A percentile compares a stretch with the other conserved stretches of the same genome.
phyloP scores from a whole-genome alignment of 1,139 yeast species.

The Candida sojae region DNA sequence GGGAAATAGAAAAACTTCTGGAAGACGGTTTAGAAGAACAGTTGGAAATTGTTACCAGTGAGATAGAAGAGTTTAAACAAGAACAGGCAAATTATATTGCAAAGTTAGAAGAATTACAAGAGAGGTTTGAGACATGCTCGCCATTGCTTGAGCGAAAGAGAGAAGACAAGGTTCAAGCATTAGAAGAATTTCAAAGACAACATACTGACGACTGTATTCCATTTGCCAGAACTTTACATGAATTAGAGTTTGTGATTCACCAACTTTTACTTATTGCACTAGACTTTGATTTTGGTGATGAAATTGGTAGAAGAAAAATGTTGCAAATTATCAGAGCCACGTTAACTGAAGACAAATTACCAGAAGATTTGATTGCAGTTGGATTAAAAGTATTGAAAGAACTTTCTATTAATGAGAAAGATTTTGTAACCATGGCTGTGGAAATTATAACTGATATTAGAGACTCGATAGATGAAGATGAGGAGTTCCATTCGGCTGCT shows the following conservation, averaged over 20 bases:
- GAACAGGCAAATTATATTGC: slow-evolving; percentile 3
- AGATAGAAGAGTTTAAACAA: slow-evolving; percentile 1
- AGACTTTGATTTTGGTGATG: slow-evolving; percentile 86
- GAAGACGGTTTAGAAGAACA: slow-evolving; percentile 21
- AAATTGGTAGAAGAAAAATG: slow-evolving; percentile 85
- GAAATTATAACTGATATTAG: slow-evolving; percentile 85
- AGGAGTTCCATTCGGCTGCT: slow-evolving; percentile 57
- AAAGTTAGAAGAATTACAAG: slow-evolving; percentile 4
- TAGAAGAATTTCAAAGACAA: slow-evolving; percentile 16
- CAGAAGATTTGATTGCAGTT: slow-evolving; percentile 54
- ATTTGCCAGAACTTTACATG: slow-evolving; percentile 46
- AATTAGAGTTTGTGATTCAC: slow-evolving; percentile 71
- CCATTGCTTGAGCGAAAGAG: background rate
- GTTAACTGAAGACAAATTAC: slow-evolving; percentile 54
- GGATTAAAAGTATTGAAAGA: slow-evolving; percentile 68
- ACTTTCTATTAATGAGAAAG: slow-evolving; percentile 76
- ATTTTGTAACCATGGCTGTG: slow-evolving; percentile 80
- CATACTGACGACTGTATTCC: slow-evolving; percentile 15
- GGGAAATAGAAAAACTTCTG: slow-evolving; percentile 14
- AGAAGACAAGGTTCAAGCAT: background rate
- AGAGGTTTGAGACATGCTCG: slow-evolving; percentile 4
- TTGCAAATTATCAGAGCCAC: slow-evolving; percentile 68
- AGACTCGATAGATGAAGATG: slow-evolving; percentile 53
- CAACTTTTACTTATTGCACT: slow-evolving; percentile 71
- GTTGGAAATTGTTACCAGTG: slow-evolving; percentile 14